These are phyloP conservation scores for Mortierella sp. DNA, from an alignment of 371 early-diverging fungal species.

Conservation along the genomic window DNA sequence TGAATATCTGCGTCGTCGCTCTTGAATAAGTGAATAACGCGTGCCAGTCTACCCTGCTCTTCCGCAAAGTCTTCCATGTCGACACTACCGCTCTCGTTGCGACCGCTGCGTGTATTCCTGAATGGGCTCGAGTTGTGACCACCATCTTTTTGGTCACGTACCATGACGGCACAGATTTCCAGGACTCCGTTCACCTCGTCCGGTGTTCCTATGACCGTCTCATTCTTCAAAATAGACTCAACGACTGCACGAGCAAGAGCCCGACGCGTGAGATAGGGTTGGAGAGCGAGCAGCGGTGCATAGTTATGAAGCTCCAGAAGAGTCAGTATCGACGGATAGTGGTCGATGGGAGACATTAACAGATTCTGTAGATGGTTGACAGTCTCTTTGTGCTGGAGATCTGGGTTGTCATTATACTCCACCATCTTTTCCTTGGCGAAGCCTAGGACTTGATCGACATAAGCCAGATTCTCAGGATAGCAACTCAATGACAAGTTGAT, in stretches of 20 bases:
- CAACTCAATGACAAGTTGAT: constrained; percentile 90
- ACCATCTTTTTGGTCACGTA: constrained; percentile 80
- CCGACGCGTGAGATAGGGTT: constrained; percentile 83
- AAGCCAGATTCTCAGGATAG: constrained; percentile 88
- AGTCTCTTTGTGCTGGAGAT: constrained; percentile 69
- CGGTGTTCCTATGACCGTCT: constrained; percentile 74
- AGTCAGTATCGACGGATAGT: constrained; percentile 76
- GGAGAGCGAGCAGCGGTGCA: constrained; percentile 80
- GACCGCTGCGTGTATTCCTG: constrained; percentile 48
- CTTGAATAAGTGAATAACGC: constrained; percentile 84
- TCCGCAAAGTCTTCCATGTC: constrained; percentile 82
- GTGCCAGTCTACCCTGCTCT: constrained; percentile 87
- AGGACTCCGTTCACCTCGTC: constrained; percentile 87
- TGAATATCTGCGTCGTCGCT: constrained; percentile 80
- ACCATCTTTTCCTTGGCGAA: constrained; percentile 78
- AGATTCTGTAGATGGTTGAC: constrained; percentile 72
- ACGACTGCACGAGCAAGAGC: constrained; percentile 84
- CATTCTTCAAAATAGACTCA: constrained; percentile 70
- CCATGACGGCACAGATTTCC: constrained; percentile 82
- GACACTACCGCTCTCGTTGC: constrained; percentile 59
- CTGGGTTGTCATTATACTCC: constrained; percentile 65
- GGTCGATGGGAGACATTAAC: constrained; percentile 78
- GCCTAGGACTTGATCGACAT: constrained; percentile 89
- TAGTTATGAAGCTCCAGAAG: constrained; percentile 75
- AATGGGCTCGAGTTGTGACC: constrained; percentile 58